phyloP scores from a whole-genome alignment of 257 asterid species.

The Coffea canephora region DNA sequence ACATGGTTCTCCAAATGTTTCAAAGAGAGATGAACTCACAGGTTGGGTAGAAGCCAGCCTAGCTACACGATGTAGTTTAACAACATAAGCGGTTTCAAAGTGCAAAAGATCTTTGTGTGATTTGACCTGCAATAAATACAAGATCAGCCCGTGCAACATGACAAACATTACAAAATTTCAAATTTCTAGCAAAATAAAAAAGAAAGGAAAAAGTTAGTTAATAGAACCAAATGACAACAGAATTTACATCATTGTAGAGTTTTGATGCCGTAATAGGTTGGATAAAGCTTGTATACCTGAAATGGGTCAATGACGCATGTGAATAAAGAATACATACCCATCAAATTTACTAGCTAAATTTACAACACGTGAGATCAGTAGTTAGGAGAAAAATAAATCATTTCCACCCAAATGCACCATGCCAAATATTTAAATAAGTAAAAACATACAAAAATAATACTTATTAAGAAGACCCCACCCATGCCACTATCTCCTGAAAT shows the following conservation, averaged over 20 bases:
- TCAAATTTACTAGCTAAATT: not conserved
- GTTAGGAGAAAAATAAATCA: not conserved
- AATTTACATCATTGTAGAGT: conserved; percentile 83
- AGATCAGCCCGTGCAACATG: conserved; percentile 12
- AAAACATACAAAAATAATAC: not conserved
- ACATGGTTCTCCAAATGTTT: conserved; percentile 10
- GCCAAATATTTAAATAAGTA: not conserved
- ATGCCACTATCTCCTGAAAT: not conserved
- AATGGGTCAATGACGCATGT: conserved; percentile 25
- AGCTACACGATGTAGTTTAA: conserved; percentile 91
- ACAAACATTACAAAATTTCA: not conserved
- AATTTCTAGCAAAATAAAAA: not conserved
- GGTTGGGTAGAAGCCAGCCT: conserved; percentile 82
- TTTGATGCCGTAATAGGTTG: conserved; percentile 96
- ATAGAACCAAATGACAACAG: not conserved
- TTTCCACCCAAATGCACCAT: too few relatives aligned
- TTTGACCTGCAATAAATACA: conserved; percentile 58
- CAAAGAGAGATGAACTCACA: conserved; percentile 51
- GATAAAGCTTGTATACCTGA: conserved; percentile 93
- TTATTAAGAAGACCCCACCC: not conserved
- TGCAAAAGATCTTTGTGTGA: conserved; percentile 91
- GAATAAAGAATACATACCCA: not conserved
- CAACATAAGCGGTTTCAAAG: conserved; percentile 98
- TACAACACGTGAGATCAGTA: not conserved
- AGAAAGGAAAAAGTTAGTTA: not conserved